phyloP scores from a whole-genome alignment of 1,284 basidiomycete species.

The Malassezia sp. region DNA sequence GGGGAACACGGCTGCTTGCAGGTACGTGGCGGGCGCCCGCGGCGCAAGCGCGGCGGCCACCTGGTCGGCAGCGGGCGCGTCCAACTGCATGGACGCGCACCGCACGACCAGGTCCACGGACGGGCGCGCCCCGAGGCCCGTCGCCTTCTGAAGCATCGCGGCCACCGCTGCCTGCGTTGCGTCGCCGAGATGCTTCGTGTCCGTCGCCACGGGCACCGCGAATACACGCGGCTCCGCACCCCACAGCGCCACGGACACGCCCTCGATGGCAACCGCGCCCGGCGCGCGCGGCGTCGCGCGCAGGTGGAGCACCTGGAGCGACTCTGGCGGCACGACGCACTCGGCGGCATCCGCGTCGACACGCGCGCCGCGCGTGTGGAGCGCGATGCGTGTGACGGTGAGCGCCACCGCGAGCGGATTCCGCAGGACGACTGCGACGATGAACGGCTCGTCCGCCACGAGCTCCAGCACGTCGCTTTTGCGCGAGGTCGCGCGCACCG shows the following conservation, averaged over 20 bases:
- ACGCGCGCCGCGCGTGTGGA: constrained; percentile 69
- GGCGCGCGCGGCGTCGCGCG: constrained; percentile 58
- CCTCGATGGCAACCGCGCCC: constrained; percentile 63
- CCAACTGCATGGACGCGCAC: neutral
- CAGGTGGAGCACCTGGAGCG: constrained; percentile 63
- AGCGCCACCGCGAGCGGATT: constrained; percentile 86
- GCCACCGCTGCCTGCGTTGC: no score
- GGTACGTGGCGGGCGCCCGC: constrained; percentile 49
- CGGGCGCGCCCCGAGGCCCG: constrained; percentile 57
- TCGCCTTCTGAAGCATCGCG: no score
- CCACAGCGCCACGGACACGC: constrained; percentile 64
- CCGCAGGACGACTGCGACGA: constrained; percentile 69
- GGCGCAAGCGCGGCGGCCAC: neutral
- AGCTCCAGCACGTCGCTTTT: constrained; percentile 54
- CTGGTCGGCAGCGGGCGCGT: neutral
- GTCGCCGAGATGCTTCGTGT: no score
- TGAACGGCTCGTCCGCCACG: constrained; percentile 70
- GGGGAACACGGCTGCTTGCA: constrained; percentile 67
- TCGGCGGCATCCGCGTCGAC: constrained; percentile 57
- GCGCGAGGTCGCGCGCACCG: neutral
- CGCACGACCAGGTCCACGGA: constrained; percentile 14
- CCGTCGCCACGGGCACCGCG: neutral
- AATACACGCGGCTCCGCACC: constrained; percentile 52
- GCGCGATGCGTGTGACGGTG: constrained; percentile 64
- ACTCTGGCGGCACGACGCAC: constrained; percentile 60